phyloP scores from a whole-genome alignment of 1,284 basidiomycete species.

The Moesziomyces sp. region DNA sequence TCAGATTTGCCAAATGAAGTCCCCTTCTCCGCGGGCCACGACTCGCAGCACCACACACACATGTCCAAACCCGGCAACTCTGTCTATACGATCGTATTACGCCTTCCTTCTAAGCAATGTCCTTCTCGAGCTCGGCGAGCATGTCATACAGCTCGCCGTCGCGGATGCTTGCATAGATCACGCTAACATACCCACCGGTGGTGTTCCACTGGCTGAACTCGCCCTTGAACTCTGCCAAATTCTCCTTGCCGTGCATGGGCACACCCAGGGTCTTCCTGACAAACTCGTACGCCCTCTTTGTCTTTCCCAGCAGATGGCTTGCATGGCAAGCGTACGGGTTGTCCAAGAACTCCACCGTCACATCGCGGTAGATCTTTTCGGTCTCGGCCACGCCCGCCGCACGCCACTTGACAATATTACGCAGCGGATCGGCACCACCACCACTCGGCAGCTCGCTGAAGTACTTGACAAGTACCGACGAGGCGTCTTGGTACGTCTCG shows the following conservation, averaged over 20 bases:
- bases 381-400: conserved; percentile 49
- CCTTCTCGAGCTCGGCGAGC: conserved; percentile 36
- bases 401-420: conserved; percentile 61
- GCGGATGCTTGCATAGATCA: conserved; percentile 50
- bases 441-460: conserved; percentile 57
- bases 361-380: conserved; percentile 45
- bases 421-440: conserved; percentile 57
- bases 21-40: too few relatives aligned
- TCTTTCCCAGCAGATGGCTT: conserved; percentile 52
- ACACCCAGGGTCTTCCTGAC: conserved; percentile 57
- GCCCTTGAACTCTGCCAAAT: conserved; percentile 56
- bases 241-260: conserved; percentile 62
- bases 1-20: too few relatives aligned
- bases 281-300: conserved; percentile 56
- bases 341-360: conserved; percentile 56
- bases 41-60: too few relatives aligned
- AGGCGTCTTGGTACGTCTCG: conserved; percentile 56
- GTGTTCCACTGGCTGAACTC: conserved; percentile 48
- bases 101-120: too few relatives aligned
- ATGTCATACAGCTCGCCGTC: conserved; percentile 55
- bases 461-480: conserved; percentile 56
- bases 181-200: conserved; percentile 50
- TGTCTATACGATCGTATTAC: too few relatives aligned
- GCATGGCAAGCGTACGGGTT: conserved; percentile 59
- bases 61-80: too few relatives aligned